Evolutionary conservation across 495 filamentous ascomycete genomes (phyloP).

Genomic region (Usnea hakonensis): DNA sequence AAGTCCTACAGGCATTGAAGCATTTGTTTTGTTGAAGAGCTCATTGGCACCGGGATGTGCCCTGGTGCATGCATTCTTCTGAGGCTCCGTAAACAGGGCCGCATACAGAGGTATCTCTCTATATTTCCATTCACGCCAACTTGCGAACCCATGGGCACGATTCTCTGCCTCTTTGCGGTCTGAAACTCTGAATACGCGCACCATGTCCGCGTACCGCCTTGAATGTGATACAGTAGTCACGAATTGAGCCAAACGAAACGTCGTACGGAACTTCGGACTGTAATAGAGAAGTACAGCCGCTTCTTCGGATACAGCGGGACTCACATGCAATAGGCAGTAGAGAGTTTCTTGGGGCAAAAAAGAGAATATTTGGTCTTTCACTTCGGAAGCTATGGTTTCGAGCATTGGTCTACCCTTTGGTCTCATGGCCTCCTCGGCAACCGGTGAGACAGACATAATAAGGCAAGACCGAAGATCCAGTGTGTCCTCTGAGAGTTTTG

Average conservation of each 20-base stretch:
- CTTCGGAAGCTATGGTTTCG: constrained; percentile 28
- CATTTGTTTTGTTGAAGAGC: background rate
- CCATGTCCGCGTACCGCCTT: constrained; percentile 25
- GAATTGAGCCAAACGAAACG: constrained; percentile 37
- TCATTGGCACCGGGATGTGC: background rate
- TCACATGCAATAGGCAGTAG: constrained; percentile 24
- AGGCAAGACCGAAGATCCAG: background rate
- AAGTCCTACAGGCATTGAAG: constrained; percentile 3
- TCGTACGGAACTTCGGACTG: constrained; percentile 28
- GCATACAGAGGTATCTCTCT: constrained; percentile 7
- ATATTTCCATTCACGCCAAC: constrained; percentile 34
- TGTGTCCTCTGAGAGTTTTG: background rate
- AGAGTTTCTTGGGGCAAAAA: constrained; percentile 24
- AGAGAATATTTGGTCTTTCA: constrained; percentile 17
- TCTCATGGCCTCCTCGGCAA: constrained; percentile 1
- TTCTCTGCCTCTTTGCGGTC: constrained; percentile 12
- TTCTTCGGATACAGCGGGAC: constrained; percentile 24
- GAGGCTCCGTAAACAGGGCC: background rate
- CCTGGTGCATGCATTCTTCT: background rate
- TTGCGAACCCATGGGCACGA: constrained; percentile 19
- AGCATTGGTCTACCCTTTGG: constrained; percentile 24
- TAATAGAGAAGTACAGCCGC: constrained; percentile 27
- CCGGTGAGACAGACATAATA: background rate
- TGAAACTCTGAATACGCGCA: constrained; percentile 28
- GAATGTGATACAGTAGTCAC: constrained; percentile 28